Conservation (phyloP, 2,329 filamentous ascomycete species). For the Cytospora piceae region DNA sequence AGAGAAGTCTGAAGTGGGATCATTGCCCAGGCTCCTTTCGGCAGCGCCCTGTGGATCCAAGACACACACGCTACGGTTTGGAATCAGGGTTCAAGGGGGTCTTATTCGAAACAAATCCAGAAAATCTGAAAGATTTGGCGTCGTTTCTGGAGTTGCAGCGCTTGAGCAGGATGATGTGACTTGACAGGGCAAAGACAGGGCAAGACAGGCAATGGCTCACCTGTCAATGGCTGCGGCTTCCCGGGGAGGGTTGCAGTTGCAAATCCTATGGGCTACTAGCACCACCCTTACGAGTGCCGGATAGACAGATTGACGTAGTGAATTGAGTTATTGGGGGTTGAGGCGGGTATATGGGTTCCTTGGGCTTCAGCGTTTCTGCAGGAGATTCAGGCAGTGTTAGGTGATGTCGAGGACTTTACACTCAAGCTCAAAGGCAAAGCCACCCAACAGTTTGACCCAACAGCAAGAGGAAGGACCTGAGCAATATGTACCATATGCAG, state of each 20-base stretch:
- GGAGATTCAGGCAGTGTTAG: not conserved
- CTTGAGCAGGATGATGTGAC: constrained; percentile 22
- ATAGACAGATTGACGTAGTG: constrained; percentile 22
- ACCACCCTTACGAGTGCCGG: constrained; percentile 11
- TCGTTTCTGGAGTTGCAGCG: constrained; percentile 9
- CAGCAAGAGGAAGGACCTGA: not conserved
- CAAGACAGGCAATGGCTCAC: not conserved
- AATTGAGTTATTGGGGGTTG: not conserved
- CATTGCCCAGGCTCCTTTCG: constrained; percentile 7
- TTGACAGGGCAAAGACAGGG: constrained; percentile 5
- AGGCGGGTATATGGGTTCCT: not conserved
- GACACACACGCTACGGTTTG: constrained; percentile 20
- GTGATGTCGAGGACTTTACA: not conserved
- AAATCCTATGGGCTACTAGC: constrained; percentile 11
- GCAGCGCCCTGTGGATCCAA: constrained; percentile 22
- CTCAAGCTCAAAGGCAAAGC: not conserved
- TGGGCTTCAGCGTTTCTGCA: not conserved
- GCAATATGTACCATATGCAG: not conserved
- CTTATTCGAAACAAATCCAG: constrained; percentile 19
- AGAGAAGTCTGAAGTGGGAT: not conserved
- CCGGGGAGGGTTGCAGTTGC: constrained; percentile 10
- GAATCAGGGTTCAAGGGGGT: constrained; percentile 10
- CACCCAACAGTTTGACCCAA: not conserved
- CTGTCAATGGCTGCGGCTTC: constrained; percentile 3
- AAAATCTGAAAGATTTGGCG: constrained; percentile 15